A percentile compares a stretch with the other conserved stretches of the same genome.
Evolutionary conservation across 164 flowering plant genomes (phyloP).

Genomic region (Tinospora cordifolia): DNA sequence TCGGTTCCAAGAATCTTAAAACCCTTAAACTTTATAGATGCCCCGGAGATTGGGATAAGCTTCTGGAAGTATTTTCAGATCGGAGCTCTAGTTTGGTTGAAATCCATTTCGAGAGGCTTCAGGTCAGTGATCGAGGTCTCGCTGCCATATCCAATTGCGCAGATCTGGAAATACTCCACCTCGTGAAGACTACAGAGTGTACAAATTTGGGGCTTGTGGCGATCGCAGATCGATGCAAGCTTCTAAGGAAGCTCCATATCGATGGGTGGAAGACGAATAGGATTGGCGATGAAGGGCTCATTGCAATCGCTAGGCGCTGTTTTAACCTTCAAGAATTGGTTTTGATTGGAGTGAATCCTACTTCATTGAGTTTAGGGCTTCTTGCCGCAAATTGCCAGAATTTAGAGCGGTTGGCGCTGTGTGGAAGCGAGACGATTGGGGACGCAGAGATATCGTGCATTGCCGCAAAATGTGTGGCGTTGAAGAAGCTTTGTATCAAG

Average conservation of each 20-base stretch:
- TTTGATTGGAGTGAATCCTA: constrained; percentile 62
- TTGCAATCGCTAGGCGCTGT: constrained; percentile 51
- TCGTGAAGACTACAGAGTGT: constrained; percentile 68
- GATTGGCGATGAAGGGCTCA: constrained; percentile 69
- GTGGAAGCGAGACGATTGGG: constrained; percentile 67
- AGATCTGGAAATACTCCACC: constrained; percentile 49
- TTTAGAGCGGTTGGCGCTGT: constrained; percentile 64
- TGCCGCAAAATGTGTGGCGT: constrained; percentile 52
- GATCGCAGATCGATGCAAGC: constrained; percentile 50
- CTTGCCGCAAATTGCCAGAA: constrained; percentile 50
- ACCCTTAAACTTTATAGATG: constrained; percentile 58
- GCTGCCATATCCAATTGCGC: constrained; percentile 46
- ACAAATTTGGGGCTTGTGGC: constrained; percentile 45
- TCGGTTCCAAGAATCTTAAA: constrained; percentile 46
- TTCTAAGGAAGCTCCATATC: constrained; percentile 65
- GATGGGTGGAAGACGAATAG: constrained; percentile 82
- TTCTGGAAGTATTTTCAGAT: constrained; percentile 36
- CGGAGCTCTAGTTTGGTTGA: constrained; percentile 35
- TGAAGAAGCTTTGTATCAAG: constrained; percentile 78
- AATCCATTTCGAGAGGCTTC: constrained; percentile 72
- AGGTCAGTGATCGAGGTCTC: constrained; percentile 64
- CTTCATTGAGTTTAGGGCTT: constrained; percentile 40
- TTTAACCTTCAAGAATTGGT: constrained; percentile 63
- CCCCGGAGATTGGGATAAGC: constrained; percentile 73
- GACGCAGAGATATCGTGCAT: constrained; percentile 65